Evolutionary conservation across 208 protist genomes (phyloP), one percentile per base, ranked within the genome.

Genomic region (Acanthamoeba healyi): DNA sequence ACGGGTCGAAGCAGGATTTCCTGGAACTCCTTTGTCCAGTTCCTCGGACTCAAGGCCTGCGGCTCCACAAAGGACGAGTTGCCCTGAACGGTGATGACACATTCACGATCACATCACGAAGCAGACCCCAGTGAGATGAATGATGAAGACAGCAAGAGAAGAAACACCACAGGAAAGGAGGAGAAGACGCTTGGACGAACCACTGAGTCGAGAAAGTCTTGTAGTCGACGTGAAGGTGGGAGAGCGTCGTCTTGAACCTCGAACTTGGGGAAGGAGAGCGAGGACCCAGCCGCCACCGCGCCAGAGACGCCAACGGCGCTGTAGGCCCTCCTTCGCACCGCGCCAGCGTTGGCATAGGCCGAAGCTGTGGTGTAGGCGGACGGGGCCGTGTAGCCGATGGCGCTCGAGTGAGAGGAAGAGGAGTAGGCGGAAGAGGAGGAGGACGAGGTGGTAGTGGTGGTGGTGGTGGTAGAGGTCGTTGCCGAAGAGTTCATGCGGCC

Each of bases 21-120:
- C 36, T 94, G 91, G 40, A 94, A 94, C 51, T 94, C 91, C 72
- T 82, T 70, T 2, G 70, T 94, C 91, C 91, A 94, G 72, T 94
- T 91, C 36, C 84, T 91, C 17, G 74, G 40, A 1, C 14, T 22
- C 44, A 10, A 4, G 19, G 9, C 10, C 10, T 26, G 42, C 26
- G 74, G 40, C 17, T 84, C 74, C 22, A 38, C 44, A 24, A 46
- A 34, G 9, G 74, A n/a, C 12, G 74, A n/a, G 65, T 49, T 84
- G 42, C 74, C 74, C 74, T 84, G 36, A 26, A 44, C 7, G 7
- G 10, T 84, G 74, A 56, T 56, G 42, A 36, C 2, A 17, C 1
- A 36, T 6, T 17, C 63, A 72, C 34, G 34, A 40, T 32, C 7
- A 12, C 51, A 49, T 49, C 51, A 17, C 3, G 51, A 56, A 56